These are phyloP conservation scores for Sugiyamaella novakii DNA, from an alignment of 1,139 yeast genomes.

Conservation along the genomic window DNA sequence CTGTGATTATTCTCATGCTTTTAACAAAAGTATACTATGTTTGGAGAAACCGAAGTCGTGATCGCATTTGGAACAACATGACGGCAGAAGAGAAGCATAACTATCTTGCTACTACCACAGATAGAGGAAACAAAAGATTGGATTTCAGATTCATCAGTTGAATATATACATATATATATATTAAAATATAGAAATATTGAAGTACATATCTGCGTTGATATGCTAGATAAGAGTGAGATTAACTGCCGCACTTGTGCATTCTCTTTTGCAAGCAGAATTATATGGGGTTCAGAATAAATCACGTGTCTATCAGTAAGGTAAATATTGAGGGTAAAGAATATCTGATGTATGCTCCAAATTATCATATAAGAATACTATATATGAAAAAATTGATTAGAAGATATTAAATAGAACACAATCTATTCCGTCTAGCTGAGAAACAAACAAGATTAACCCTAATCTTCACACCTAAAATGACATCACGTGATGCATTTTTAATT, in stretches of 20 bases:
- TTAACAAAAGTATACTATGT: constrained; percentile 44
- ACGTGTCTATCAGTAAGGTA: too few species aligned
- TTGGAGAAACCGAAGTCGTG: constrained; percentile 49
- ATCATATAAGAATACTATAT: too few species aligned
- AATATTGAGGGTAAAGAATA: too few species aligned
- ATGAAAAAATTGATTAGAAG: too few species aligned
- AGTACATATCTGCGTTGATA: too few species aligned
- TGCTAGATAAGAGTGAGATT: too few species aligned
- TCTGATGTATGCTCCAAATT: too few species aligned
- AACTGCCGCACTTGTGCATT: too few species aligned
- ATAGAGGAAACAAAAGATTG: constrained; percentile 54
- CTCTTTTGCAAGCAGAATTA: too few species aligned
- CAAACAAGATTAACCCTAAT: neutral
- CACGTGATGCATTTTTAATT: too few species aligned
- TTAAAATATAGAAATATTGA: neutral
- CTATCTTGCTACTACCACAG: constrained; percentile 48
- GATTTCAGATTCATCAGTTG: constrained; percentile 47
- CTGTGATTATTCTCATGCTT: constrained; percentile 31
- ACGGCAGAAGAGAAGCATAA: constrained; percentile 48
- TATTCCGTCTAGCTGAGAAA: neutral
- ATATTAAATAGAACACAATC: too few species aligned
- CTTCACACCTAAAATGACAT: constrained; percentile 2
- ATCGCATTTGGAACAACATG: constrained; percentile 51
- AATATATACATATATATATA: neutral
- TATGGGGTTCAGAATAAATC: too few species aligned